Conservation (phyloP, 2,329 filamentous ascomycete genomes). For the Tolypocladium inflatum region DNA sequence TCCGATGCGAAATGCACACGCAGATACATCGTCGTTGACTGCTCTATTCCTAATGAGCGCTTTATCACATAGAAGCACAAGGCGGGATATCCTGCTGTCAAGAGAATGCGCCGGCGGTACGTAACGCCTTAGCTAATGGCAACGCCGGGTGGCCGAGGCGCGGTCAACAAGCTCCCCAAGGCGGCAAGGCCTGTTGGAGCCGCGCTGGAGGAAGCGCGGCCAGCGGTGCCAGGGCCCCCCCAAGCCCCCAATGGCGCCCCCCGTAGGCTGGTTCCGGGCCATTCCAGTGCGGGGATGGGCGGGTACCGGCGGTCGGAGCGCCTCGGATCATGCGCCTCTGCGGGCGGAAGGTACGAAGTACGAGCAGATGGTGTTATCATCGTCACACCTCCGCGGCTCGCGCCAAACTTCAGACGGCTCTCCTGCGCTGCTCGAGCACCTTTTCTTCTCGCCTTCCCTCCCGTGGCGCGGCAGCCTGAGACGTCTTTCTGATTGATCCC, state of each 20-base stretch:
- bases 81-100: too few species aligned
- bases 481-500: not conserved
- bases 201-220: not conserved
- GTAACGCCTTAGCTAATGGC: constrained; percentile 4
- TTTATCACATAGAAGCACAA: too few species aligned
- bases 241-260: not conserved
- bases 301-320: constrained; percentile 13
- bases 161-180: constrained; percentile 1
- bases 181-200: not conserved
- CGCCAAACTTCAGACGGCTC: not conserved
- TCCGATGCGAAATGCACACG: too few species aligned
- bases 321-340: constrained; percentile 5
- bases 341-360: not conserved
- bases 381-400: not conserved
- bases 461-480: not conserved
- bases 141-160: not conserved
- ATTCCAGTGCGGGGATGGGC: constrained; percentile 5
- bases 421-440: not conserved
- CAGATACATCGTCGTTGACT: too few species aligned
- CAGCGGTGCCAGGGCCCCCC: not conserved
- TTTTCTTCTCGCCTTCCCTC: not conserved
- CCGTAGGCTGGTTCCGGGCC: not conserved
- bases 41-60: too few species aligned
- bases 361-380: not conserved
- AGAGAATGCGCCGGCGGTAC: not conserved